Conservation (phyloP, 164 flowering plant species). For the Akebia trifoliata region DNA sequence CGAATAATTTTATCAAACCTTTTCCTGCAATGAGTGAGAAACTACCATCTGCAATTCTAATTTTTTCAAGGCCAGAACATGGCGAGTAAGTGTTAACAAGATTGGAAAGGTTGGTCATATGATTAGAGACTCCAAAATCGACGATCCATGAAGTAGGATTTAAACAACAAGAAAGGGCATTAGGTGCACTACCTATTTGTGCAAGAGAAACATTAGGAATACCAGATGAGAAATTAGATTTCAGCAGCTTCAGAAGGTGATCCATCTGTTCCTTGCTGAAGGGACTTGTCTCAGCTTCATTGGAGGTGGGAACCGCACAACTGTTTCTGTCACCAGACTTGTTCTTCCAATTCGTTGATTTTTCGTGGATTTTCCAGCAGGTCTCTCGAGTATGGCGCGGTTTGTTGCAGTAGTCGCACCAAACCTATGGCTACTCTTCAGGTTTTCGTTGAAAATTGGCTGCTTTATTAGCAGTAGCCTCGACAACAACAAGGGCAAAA, state of each 20-base stretch:
- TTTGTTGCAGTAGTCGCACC: constrained; percentile 10
- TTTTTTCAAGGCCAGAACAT: not conserved
- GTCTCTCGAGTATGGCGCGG: constrained; percentile 8
- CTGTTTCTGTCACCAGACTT: not conserved
- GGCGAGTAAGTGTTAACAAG: too few relatives aligned
- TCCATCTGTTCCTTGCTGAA: not conserved
- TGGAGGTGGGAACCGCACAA: not conserved
- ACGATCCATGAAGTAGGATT: too few relatives aligned
- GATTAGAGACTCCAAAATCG: not conserved
- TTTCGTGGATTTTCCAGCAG: constrained; percentile 8
- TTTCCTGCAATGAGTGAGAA: not conserved
- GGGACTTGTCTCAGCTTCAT: too few relatives aligned
- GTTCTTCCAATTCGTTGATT: constrained; percentile 12
- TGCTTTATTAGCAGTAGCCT: too few relatives aligned
- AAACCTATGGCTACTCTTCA: not conserved
- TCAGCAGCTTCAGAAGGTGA: too few relatives aligned
- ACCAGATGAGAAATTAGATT: too few relatives aligned
- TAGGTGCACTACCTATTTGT: too few relatives aligned
- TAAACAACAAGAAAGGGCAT: not conserved
- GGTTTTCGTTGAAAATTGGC: too few relatives aligned
- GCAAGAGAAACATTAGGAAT: too few relatives aligned
- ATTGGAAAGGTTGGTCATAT: not conserved
- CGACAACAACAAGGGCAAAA: not conserved
- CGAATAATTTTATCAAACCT: not conserved
- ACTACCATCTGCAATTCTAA: constrained; percentile 3